phyloP scores from a whole-genome alignment of 805 yeast genomes.

The Saturnispora dispora region DNA sequence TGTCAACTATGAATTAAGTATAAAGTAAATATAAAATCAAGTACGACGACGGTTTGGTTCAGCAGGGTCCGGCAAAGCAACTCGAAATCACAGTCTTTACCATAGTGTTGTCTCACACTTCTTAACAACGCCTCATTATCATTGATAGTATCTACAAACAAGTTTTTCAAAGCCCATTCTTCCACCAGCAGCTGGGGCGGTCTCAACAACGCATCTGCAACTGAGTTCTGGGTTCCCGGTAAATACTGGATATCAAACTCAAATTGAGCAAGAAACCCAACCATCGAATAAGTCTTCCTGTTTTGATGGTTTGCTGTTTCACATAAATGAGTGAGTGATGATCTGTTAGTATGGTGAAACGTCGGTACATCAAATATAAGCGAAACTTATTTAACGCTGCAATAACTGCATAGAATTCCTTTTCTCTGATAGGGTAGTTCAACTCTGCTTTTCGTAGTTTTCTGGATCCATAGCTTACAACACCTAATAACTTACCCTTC shows the following conservation, averaged over 20 bases:
- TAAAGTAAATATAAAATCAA: too few species aligned
- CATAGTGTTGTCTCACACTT: too few species aligned
- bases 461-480: constrained; percentile 4
- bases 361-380: background rate
- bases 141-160: too few species aligned
- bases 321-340: constrained; percentile 1
- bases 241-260: constrained; percentile 4
- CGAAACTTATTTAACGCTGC: background rate
- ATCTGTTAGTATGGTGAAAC: constrained; percentile 2
- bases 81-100: too few species aligned
- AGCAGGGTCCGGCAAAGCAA: too few species aligned
- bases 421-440: background rate
- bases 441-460: background rate
- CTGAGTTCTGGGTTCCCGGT: background rate
- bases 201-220: constrained; percentile 1
- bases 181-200: too few species aligned
- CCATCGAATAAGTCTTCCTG: constrained; percentile 5
- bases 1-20: too few species aligned
- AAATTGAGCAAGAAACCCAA: constrained; percentile 3
- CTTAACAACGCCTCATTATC: too few species aligned
- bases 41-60: too few species aligned
- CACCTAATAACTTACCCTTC: constrained; percentile 2
- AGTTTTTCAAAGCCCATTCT: too few species aligned
- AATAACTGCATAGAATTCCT: background rate
- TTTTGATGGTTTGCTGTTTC: background rate